Evolutionary conservation across 495 filamentous ascomycete species (phyloP).

Genomic region (Neurospora africana): DNA sequence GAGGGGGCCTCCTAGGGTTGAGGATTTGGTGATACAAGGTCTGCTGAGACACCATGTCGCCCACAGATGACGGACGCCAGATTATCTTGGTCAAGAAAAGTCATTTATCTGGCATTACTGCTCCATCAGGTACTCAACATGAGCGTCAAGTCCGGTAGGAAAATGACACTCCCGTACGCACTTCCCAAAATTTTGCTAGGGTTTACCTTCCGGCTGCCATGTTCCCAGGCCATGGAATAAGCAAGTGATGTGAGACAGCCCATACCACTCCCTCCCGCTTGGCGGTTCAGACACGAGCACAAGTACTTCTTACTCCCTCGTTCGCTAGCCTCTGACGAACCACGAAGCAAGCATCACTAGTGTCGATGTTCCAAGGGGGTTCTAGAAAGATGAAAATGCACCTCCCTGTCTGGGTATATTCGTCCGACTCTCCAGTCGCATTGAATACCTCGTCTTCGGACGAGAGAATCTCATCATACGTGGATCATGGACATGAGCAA

Average conservation of each 20-base stretch:
- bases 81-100: constrained; percentile 4
- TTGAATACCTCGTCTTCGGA: background rate
- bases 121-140: background rate
- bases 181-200: background rate
- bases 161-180: background rate
- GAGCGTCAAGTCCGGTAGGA: background rate
- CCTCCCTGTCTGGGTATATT: background rate
- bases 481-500: background rate
- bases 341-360: background rate
- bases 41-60: constrained; percentile 18
- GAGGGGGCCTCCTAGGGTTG: background rate
- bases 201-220: background rate
- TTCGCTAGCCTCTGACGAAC: background rate
- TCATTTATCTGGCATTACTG: constrained; percentile 7
- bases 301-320: background rate
- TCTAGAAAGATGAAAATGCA: background rate
- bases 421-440: background rate
- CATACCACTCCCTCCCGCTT: constrained; percentile 1
- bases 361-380: background rate
- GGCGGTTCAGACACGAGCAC: constrained; percentile 5
- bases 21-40: constrained; percentile 8
- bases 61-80: constrained; percentile 4
- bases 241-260: background rate
- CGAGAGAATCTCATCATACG: background rate
- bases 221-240: background rate